phyloP scores from a whole-genome alignment of 169 alveolate genomes.

The Cryptosporidium viatorum region DNA sequence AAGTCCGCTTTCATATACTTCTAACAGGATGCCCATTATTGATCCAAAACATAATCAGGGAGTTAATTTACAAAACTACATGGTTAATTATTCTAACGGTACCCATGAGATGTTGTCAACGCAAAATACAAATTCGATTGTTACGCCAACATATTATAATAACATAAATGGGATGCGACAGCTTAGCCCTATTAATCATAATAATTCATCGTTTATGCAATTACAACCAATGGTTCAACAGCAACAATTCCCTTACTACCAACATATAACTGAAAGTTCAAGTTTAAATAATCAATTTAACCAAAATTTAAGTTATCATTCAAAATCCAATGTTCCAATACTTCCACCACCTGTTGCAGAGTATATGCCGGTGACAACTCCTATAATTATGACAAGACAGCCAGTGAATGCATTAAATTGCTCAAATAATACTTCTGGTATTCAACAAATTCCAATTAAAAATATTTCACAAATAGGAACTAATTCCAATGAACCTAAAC shows the following conservation, averaged over 20 bases:
- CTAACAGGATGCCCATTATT: conserved; percentile 41
- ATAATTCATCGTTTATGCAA: conserved; percentile 6
- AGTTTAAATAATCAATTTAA: conserved; percentile 35
- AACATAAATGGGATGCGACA: conserved; percentile 17
- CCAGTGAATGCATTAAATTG: conserved; percentile 11
- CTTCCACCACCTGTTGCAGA: conserved; percentile 63
- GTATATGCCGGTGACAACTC: conserved; percentile 70
- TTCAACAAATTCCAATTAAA: conserved; percentile 24
- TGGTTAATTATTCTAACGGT: conserved; percentile 22
- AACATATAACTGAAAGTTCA: conserved; percentile 7
- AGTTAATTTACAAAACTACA: conserved; percentile 19
- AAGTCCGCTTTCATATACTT: conserved; percentile 45
- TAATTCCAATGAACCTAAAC: background rate
- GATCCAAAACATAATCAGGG: conserved; percentile 43
- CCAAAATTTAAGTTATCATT: conserved; percentile 25
- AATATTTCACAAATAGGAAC: conserved; percentile 7
- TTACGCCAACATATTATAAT: conserved; percentile 13
- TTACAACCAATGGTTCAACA: conserved; percentile 10
- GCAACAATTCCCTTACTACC: conserved; percentile 44
- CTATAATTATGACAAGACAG: conserved; percentile 58
- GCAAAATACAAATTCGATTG: conserved; percentile 1
- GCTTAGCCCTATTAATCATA: conserved; percentile 10
- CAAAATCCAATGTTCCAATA: background rate
- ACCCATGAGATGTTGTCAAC: background rate
- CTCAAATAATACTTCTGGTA: background rate